Conservation (phyloP, 106 monocot species). For the Dactylorhiza incarnata region DNA sequence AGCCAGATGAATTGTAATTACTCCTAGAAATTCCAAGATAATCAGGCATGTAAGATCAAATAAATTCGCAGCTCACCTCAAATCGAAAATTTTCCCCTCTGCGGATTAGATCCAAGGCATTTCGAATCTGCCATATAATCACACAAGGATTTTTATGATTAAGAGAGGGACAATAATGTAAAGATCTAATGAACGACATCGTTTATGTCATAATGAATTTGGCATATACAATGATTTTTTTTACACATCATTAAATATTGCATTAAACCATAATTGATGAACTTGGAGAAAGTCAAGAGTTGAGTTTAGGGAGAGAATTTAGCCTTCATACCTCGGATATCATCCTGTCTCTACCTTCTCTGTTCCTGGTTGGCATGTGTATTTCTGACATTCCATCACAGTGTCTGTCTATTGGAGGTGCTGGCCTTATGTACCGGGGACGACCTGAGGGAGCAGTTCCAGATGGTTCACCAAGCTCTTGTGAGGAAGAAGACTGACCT, state of each 20-base stretch:
- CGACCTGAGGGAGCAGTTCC: conserved; percentile 16
- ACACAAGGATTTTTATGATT: no score
- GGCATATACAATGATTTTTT: no score
- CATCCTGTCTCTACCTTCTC: conserved; percentile 36
- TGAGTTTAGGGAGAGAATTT: no score
- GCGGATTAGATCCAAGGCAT: conserved; percentile 24
- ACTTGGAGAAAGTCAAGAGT: no score
- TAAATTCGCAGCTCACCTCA: conserved; percentile 14
- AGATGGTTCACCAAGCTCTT: conserved; percentile 15
- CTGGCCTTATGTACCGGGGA: conserved; percentile 31
- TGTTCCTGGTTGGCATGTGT: conserved; percentile 38
- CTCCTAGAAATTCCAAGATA: no score
- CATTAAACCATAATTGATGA: no score
- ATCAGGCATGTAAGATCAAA: no score
- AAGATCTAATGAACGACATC: no score
- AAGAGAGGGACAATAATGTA: no score
- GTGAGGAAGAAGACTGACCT: conserved; percentile 16
- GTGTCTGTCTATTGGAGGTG: conserved; percentile 28
- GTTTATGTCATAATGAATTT: no score
- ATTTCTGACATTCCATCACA: conserved; percentile 28
- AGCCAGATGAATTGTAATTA: no score
- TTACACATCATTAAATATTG: no score
- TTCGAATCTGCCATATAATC: conserved; percentile 11
- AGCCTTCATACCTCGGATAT: not conserved
- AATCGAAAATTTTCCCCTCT: conserved; percentile 20